phyloP scores from a whole-genome alignment of 108 stramenopile genomes.

The Stephanodiscus minutulus region DNA sequence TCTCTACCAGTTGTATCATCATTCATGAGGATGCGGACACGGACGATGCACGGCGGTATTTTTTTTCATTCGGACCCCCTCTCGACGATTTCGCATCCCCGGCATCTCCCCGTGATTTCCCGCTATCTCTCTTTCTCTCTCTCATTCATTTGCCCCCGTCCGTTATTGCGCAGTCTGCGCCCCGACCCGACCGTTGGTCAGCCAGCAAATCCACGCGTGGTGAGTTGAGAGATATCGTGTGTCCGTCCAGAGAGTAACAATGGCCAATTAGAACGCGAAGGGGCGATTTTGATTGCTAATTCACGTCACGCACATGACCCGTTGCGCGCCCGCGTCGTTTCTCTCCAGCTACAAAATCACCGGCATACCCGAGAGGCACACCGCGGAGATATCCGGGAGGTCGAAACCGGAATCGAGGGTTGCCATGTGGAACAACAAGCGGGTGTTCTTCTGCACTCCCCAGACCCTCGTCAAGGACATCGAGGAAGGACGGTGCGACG shows the following conservation, averaged over 20 bases:
- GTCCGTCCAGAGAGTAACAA: background rate
- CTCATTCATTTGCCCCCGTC: no score
- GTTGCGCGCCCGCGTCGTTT: no score
- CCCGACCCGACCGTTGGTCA: conserved; percentile 94
- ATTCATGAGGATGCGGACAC: no score
- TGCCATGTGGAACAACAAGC: conserved; percentile 64
- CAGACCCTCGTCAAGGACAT: conserved; percentile 95
- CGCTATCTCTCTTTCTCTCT: no score
- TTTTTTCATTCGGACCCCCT: no score
- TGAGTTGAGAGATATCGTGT: conserved; percentile 24
- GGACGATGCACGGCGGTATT: no score
- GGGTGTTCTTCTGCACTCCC: conserved; percentile 97
- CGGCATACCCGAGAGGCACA: conserved; percentile 78
- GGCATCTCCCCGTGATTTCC: background rate
- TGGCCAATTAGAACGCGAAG: background rate
- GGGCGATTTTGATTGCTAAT: no score
- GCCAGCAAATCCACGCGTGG: conserved; percentile 95
- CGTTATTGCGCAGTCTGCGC: no score
- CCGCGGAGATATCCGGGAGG: conserved; percentile 81
- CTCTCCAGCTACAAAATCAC: conserved; percentile 35
- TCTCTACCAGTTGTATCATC: background rate
- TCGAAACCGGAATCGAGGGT: conserved; percentile 44
- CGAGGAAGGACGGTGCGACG: conserved; percentile 51
- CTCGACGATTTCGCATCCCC: no score
- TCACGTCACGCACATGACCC: no score